phyloP scores from a whole-genome alignment of 768 basidiomycete genomes.

The Suillus bovinus region DNA sequence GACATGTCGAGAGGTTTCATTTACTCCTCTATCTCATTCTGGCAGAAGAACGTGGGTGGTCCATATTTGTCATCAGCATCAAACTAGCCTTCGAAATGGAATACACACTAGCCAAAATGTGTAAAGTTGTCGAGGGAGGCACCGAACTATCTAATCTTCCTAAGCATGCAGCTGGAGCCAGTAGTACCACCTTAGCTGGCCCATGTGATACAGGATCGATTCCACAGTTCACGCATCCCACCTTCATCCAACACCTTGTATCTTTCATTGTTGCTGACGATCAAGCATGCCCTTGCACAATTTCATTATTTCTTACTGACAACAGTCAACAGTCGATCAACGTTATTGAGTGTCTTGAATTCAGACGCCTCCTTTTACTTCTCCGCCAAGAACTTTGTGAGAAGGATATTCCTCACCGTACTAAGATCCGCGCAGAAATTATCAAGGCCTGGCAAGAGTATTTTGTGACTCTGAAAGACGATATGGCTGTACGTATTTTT shows the following conservation, averaged over 20 bases:
- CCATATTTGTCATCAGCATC: neutral
- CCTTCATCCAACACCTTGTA: neutral
- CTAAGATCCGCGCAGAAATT: slow-evolving; percentile 21
- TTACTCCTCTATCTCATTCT: neutral
- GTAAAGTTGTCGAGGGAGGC: neutral
- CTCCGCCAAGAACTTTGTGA: slow-evolving; percentile 24
- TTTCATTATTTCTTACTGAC: neutral
- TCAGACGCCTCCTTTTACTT: slow-evolving; percentile 26
- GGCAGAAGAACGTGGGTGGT: neutral
- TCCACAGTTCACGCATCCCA: neutral
- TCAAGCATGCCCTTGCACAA: neutral
- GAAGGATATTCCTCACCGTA: slow-evolving; percentile 26
- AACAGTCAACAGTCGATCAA: slow-evolving; percentile 26
- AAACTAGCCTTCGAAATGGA: neutral
- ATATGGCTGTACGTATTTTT: slow-evolving; percentile 23
- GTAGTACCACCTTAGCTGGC: neutral
- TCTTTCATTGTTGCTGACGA: neutral
- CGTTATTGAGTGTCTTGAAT: slow-evolving; percentile 28
- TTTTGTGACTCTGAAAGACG: slow-evolving; percentile 23
- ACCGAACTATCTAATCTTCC: neutral
- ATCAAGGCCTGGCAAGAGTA: slow-evolving; percentile 23
- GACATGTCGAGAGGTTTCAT: neutral
- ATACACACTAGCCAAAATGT: neutral
- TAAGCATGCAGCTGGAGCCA: neutral
- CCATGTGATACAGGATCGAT: neutral